Evolutionary conservation across 2,329 filamentous ascomycete species (phyloP), one percentile per base, ranked within the genome.

Genomic region (Sarocladiaceae sp.): DNA sequence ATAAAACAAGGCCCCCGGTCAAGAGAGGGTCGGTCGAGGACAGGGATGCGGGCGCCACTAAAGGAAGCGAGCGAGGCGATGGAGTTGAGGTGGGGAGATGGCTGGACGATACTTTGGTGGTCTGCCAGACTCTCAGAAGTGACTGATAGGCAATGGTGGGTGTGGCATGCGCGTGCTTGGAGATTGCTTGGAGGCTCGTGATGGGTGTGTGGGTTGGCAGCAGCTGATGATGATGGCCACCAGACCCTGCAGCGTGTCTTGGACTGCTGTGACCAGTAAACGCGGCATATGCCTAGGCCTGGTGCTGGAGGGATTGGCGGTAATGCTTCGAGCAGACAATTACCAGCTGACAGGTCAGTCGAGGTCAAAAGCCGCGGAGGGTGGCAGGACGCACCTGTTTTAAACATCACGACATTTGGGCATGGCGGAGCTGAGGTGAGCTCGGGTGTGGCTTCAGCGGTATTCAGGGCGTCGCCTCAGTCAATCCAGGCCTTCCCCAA

Each of bases 1-100:
- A 50, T 50, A 50, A 50, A 50, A 50, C 47, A 36, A 50, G 46
- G 26, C 25, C 47, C 47, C 47, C 20, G 31, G 47, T 48, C 44
- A 28, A 48, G 26, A 22, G 44, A 48, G 26, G 26, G 44, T 29
- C 40, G 17, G 40, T 46, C 22, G 40, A 46, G 25, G 22, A 28
- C 40, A 46, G 44, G 44, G 44, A 33, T 48, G 44, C 11, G 25
- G 44, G 44, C 44, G 44, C 44, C 44, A 48, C 44, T 28, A 33
- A 33, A 48, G 10, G 44, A 48, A 31, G 44, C 44, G 44, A 48
- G 44, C 26, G 44, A 48, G 44, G 11, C 40, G 25, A 42, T 42
- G 40, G 40, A 13, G n/a, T 12, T 10, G n/a, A 5, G 40, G 44
- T 48, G 44, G 44, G 23, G 44, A 33, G 28, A 15, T 10, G 29